phyloP scores from a whole-genome alignment of 2,329 filamentous ascomycete species.

The Monilinia aucupariae region DNA sequence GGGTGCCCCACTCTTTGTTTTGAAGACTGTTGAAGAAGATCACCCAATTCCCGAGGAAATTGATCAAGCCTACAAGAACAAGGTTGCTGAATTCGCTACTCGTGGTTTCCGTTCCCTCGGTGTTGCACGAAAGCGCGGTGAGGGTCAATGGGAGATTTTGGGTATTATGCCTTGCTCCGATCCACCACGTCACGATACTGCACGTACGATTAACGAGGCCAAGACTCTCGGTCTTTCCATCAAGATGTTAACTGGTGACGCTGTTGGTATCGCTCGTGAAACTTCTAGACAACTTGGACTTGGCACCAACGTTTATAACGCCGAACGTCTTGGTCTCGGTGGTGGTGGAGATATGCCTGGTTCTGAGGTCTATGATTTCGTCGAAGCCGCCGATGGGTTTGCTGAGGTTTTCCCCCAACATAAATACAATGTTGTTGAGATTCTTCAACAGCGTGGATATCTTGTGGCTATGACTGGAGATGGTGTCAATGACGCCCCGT shows the following conservation, averaged over 20 bases:
- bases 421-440: conserved; percentile 92
- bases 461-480: conserved; percentile 95
- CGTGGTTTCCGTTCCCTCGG: conserved; percentile 92
- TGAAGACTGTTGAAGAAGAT: conserved; percentile 83
- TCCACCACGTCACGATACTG: conserved; percentile 85
- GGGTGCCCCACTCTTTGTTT: conserved; percentile 80
- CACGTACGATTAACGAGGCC: conserved; percentile 83
- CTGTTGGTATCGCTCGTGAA: conserved; percentile 87
- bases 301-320: conserved; percentile 89
- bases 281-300: conserved; percentile 87
- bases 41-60: conserved; percentile 71
- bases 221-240: conserved; percentile 83
- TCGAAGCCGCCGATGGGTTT: conserved; percentile 91
- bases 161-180: conserved; percentile 94
- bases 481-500: conserved; percentile 90
- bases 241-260: conserved; percentile 95
- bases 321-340: conserved; percentile 84
- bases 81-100: conserved; percentile 83
- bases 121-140: conserved; percentile 82
- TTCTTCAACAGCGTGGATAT: conserved; percentile 87
- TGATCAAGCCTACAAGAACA: conserved; percentile 83
- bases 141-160: conserved; percentile 81
- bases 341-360: conserved; percentile 89
- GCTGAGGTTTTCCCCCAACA: conserved; percentile 92
- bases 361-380: conserved; percentile 91